These are phyloP conservation scores for Morella rubra DNA, from an alignment of 306 rosid species.

Conservation along the genomic window DNA sequence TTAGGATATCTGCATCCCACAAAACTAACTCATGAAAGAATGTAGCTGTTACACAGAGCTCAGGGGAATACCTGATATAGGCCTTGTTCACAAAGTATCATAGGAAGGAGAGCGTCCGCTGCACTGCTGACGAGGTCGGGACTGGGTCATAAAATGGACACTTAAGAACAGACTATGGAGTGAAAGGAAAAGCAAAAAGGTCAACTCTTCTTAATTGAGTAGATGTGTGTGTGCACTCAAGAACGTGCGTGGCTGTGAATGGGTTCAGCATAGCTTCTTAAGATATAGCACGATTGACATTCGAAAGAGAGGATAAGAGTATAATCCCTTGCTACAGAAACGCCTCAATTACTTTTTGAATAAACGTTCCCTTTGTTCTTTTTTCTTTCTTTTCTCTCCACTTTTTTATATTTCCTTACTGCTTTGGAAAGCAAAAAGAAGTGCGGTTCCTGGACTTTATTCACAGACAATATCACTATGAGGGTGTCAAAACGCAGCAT, in stretches of 20 bases:
- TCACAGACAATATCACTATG: background rate
- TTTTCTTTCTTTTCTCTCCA: background rate
- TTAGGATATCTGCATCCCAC: background rate
- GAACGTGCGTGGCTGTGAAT: background rate
- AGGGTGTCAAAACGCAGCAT: background rate
- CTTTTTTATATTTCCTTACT: background rate
- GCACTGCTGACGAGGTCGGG: conserved; percentile 82
- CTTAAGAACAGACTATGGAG: conserved; percentile 6
- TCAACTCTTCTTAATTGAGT: background rate
- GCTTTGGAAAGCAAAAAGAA: background rate
- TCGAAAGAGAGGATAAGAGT: background rate
- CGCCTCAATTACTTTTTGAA: too few species aligned
- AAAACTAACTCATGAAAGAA: background rate
- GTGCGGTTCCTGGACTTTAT: background rate
- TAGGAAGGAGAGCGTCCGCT: conserved; percentile 96
- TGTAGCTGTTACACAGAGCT: background rate
- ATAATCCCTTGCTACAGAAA: too few species aligned
- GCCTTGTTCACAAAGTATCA: conserved; percentile 84
- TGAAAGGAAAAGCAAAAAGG: conserved; percentile 1
- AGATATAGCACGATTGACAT: background rate
- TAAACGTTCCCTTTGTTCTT: background rate
- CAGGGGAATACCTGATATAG: conserved; percentile 66
- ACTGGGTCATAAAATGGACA: conserved; percentile 44
- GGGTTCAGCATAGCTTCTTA: background rate
- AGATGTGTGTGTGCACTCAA: background rate